Conservation (phyloP, 2,329 filamentous ascomycete species). For the Colletotrichum sp. region DNA sequence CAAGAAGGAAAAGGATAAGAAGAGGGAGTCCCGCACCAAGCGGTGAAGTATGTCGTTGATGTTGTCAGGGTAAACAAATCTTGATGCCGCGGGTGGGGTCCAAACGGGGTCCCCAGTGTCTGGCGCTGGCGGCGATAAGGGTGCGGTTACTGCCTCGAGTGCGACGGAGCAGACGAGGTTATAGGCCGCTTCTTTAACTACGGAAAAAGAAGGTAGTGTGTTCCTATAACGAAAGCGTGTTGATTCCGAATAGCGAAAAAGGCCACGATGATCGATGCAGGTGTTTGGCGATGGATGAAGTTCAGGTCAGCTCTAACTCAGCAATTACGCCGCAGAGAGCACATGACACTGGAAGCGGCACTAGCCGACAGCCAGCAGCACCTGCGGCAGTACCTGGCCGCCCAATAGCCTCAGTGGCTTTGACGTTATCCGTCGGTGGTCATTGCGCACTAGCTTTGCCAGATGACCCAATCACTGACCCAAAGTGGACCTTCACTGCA, state of each 20-base stretch:
- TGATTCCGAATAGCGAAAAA: neutral
- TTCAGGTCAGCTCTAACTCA: neutral
- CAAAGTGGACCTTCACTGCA: neutral
- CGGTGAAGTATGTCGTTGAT: constrained; percentile 1
- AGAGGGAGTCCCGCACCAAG: constrained; percentile 16
- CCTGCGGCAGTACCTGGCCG: neutral
- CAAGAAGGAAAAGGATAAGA: neutral
- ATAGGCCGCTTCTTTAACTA: neutral
- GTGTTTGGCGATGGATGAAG: neutral
- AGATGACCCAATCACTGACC: constrained; percentile 1
- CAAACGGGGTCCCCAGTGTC: constrained; percentile 4
- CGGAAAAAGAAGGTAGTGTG: neutral
- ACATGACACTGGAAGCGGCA: constrained; percentile 18
- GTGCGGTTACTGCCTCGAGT: neutral
- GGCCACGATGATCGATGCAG: neutral
- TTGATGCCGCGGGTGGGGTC: constrained; percentile 16
- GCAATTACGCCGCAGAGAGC: constrained; percentile 3
- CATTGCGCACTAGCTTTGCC: constrained; percentile 3
- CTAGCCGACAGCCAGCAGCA: constrained; percentile 4
- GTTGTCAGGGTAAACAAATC: constrained; percentile 19
- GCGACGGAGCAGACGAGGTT: neutral
- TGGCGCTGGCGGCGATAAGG: constrained; percentile 2
- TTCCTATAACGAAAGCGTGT: neutral
- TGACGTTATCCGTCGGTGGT: constrained; percentile 18
- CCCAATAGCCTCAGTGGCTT: constrained; percentile 8